phyloP scores from a whole-genome alignment of 73 alveolate species.

The Durusdinium trenchii region DNA sequence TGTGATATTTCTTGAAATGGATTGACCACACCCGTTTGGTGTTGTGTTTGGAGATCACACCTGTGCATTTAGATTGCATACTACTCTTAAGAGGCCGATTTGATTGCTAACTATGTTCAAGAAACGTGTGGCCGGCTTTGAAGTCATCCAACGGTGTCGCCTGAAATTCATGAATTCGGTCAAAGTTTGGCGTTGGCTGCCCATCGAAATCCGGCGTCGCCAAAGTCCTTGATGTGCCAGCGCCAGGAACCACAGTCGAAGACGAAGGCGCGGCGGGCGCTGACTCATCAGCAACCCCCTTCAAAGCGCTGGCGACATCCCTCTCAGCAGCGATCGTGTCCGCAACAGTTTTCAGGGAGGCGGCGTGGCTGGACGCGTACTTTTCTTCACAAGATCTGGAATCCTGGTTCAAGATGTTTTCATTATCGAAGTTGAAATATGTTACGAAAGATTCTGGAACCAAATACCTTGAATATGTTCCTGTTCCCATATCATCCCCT shows the following conservation, averaged over 20 bases:
- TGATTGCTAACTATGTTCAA: not conserved
- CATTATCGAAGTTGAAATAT: not conserved
- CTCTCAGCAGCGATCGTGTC: not conserved
- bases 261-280: not conserved
- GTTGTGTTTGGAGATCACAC: no score
- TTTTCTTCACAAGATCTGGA: conserved; percentile 3
- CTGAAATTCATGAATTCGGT: not conserved
- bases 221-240: not conserved
- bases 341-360: not conserved
- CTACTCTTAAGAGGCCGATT: no score
- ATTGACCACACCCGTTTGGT: no score
- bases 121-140: not conserved
- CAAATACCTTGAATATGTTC: not conserved
- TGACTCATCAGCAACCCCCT: not conserved
- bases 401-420: not conserved
- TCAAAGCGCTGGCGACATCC: not conserved
- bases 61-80: no score
- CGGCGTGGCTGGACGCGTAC: not conserved
- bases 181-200: not conserved
- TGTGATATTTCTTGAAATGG: not conserved
- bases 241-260: not conserved
- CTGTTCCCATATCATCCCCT: not conserved
- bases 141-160: not conserved
- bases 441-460: not conserved
- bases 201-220: conserved; percentile 1